Percentiles rank a stretch among this genome's conserved stretches.
Conservation (phyloP, 192 early-diverging fungal genomes). For the Coemansia sp. region DNA sequence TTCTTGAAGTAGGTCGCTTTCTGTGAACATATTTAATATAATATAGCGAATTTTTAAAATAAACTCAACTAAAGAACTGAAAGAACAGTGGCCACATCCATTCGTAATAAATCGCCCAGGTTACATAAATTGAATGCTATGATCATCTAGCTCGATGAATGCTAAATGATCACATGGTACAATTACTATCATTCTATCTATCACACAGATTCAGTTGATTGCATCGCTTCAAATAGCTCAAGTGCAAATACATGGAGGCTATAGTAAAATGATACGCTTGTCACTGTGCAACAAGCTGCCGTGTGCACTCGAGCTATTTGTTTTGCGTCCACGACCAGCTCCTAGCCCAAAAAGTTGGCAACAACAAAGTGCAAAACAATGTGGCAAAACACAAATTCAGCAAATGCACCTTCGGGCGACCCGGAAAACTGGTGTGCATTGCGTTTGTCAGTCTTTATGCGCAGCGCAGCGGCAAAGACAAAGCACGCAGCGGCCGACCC, state of each 20-base stretch:
- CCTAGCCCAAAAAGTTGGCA: slow-evolving; percentile 86
- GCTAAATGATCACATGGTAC: too few species aligned
- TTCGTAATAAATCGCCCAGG: too few species aligned
- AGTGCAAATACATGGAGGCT: too few species aligned
- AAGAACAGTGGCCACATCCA: too few species aligned
- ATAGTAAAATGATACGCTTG: too few species aligned
- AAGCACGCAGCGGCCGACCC: slow-evolving; percentile 88
- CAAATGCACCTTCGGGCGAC: slow-evolving; percentile 86
- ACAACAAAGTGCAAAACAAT: slow-evolving; percentile 88
- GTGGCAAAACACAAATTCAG: slow-evolving; percentile 86
- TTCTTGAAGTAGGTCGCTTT: slow-evolving; percentile 33
- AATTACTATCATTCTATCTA: too few species aligned
- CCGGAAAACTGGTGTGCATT: slow-evolving; percentile 70
- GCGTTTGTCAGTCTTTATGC: slow-evolving; percentile 87
- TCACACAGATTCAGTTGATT: too few species aligned
- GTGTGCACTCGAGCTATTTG: background rate
- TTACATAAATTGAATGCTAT: too few species aligned
- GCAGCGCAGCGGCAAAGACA: slow-evolving; percentile 83
- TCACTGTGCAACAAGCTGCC: too few species aligned
- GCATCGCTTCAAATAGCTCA: too few species aligned
- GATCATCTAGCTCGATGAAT: too few species aligned
- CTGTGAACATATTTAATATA: slow-evolving; percentile 6
- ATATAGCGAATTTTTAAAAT: background rate
- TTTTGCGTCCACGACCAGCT: background rate
- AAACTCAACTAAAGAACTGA: too few species aligned